phyloP scores from a whole-genome alignment of 495 filamentous ascomycete species.

The Cairneyella variabilis region DNA sequence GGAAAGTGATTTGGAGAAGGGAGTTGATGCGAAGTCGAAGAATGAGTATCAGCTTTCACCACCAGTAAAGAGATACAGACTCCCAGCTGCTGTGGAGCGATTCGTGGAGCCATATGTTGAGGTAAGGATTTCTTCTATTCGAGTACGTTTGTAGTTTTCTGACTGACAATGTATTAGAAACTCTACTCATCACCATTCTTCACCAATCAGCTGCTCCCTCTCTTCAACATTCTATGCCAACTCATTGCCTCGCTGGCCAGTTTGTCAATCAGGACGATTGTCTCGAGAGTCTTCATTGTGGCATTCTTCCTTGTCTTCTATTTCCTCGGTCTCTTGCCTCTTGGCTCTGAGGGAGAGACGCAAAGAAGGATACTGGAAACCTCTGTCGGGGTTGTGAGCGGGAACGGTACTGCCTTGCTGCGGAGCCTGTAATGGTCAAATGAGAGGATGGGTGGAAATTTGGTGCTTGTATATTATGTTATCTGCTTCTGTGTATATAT shows the following conservation, averaged over 20 bases:
- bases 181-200: slow-evolving; percentile 7
- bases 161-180: slow-evolving; percentile 4
- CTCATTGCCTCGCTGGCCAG: slow-evolving; percentile 13
- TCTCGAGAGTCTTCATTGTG: slow-evolving; percentile 18
- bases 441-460: no score
- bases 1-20: slow-evolving; percentile 14
- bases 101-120: slow-evolving; percentile 4
- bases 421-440: no score
- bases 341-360: neutral
- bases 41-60: slow-evolving; percentile 6
- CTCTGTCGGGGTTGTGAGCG: neutral
- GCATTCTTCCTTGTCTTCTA: slow-evolving; percentile 20
- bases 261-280: slow-evolving; percentile 15
- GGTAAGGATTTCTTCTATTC: slow-evolving; percentile 2
- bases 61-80: neutral
- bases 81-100: slow-evolving; percentile 1
- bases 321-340: slow-evolving; percentile 9
- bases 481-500: no score
- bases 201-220: slow-evolving; percentile 7
- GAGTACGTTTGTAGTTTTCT: neutral
- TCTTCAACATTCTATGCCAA: slow-evolving; percentile 4
- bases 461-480: no score
- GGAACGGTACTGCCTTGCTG: slow-evolving; percentile 2
- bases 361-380: slow-evolving; percentile 9
- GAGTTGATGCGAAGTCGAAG: slow-evolving; percentile 9